These are phyloP conservation scores for Knufia fluminis DNA, from an alignment of 2,329 filamentous ascomycete genomes.

Conservation along the genomic window DNA sequence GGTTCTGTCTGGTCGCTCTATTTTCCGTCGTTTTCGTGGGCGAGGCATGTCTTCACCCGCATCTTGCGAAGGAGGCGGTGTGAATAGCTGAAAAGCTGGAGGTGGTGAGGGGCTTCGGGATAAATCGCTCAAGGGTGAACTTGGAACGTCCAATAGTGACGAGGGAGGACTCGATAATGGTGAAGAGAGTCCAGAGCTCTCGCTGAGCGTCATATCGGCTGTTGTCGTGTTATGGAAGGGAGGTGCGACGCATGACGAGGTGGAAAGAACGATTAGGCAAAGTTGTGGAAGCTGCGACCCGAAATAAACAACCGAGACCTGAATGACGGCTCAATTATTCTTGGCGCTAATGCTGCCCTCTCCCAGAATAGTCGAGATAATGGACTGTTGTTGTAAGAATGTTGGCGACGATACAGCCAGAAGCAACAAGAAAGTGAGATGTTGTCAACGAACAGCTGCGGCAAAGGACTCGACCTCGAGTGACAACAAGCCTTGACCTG, in stretches of 20 bases:
- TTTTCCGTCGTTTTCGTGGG: conserved; percentile 64
- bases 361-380: neutral
- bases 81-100: conserved; percentile 28
- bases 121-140: conserved; percentile 43
- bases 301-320: conserved; percentile 16
- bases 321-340: conserved; percentile 22
- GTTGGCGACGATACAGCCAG: neutral
- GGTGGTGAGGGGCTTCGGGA: conserved; percentile 32
- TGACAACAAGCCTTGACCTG: conserved; percentile 5
- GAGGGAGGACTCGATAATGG: conserved; percentile 6
- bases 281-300: conserved; percentile 6
- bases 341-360: neutral
- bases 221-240: neutral
- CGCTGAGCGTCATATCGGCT: conserved; percentile 16
- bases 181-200: conserved; percentile 17
- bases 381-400: neutral
- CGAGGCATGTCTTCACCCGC: conserved; percentile 57
- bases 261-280: neutral
- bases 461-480: neutral
- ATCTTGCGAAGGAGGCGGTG: conserved; percentile 37
- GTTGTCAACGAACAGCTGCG: neutral
- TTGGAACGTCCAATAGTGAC: conserved; percentile 6
- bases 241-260: conserved; percentile 6
- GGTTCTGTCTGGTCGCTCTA: conserved; percentile 57
- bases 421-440: neutral